Evolutionary conservation across 2,329 filamentous ascomycete species (phyloP).

Genomic region (Nemania diffusa): DNA sequence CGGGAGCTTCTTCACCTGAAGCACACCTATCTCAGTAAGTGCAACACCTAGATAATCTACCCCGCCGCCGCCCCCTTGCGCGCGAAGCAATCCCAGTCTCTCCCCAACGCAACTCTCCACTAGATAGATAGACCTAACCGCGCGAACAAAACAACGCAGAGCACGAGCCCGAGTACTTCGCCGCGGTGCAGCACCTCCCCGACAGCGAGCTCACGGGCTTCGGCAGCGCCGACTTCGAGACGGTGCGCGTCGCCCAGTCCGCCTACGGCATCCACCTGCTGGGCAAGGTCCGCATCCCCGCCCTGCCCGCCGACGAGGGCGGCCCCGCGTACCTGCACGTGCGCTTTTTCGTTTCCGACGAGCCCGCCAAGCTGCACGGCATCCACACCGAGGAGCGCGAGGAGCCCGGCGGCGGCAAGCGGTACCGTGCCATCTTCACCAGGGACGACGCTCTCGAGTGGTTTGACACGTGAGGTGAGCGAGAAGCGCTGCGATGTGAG

Average conservation of each 20-base stretch:
- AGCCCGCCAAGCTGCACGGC: slow-evolving; percentile 56
- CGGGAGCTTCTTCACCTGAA: slow-evolving; percentile 58
- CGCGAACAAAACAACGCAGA: too few relatives aligned
- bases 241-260: slow-evolving; percentile 57
- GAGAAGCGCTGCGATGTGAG: neutral
- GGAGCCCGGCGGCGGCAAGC: slow-evolving; percentile 55
- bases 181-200: slow-evolving; percentile 55
- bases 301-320: slow-evolving; percentile 50
- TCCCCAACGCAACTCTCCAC: too few relatives aligned
- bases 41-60: neutral
- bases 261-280: slow-evolving; percentile 62
- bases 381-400: slow-evolving; percentile 61
- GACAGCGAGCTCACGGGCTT: slow-evolving; percentile 54
- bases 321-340: slow-evolving; percentile 59
- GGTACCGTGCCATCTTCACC: slow-evolving; percentile 59
- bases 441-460: slow-evolving; percentile 61
- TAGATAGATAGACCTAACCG: too few relatives aligned
- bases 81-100: too few relatives aligned
- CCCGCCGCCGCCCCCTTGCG: too few relatives aligned
- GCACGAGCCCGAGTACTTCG: slow-evolving; percentile 66
- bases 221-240: slow-evolving; percentile 53
- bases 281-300: slow-evolving; percentile 60
- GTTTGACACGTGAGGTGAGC: slow-evolving; percentile 59
- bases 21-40: slow-evolving; percentile 45
- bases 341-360: slow-evolving; percentile 57